Evolutionary conservation across 352 stramenopile genomes (phyloP), one percentile per base, ranked within the genome.

Genomic region (Globisporangium recalcitrans): DNA sequence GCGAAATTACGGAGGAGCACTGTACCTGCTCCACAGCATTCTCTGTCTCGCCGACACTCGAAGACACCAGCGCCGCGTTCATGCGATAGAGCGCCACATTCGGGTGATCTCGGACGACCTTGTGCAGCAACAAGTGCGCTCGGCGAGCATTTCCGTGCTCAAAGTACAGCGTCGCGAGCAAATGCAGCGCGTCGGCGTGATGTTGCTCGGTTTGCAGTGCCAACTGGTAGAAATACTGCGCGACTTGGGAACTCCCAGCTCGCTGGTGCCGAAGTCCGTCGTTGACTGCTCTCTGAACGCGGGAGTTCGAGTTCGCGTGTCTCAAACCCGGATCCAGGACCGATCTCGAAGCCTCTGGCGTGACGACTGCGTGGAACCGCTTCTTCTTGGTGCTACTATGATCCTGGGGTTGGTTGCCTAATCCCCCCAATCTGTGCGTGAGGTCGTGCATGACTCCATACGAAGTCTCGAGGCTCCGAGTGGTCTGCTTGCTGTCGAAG

Each of bases 391-490:
- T 21, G 7, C 9, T 14, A 2, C 2, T 9, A 11, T 10, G 32
- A 13, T 46, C 38, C 9, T 46, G 55, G 10, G 22, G 2, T 16
- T 36, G 27, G 24, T 8, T 4, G 21, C 31, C 44, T 16, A 31
- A 34, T 4, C 40, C n/a, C 40, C 62, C 21, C 4, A 73, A 42
- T 5, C 67, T 62, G 52, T 77, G 75, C 11, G 42, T 65, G 8
- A 92, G 53, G 47, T 91, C 83, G 48, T 85, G 74, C 76, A 91
- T 83, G 11, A 62, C 60, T 61, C 82, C 69, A n/a, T 88, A 90
- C 29, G 82, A 77, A 0, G 55, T 31, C 59, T 98, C 90, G 14
- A 97, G 77, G 52, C 78, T 78, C 26, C 62, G 13, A 0, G 73
- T 76, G 22, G 71, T 93, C 34, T 72, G 71, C 24, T 60, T 62